Base-by-base conservation (phyloP, 495 filamentous ascomycete species). In the Penicillium soppii region DNA sequence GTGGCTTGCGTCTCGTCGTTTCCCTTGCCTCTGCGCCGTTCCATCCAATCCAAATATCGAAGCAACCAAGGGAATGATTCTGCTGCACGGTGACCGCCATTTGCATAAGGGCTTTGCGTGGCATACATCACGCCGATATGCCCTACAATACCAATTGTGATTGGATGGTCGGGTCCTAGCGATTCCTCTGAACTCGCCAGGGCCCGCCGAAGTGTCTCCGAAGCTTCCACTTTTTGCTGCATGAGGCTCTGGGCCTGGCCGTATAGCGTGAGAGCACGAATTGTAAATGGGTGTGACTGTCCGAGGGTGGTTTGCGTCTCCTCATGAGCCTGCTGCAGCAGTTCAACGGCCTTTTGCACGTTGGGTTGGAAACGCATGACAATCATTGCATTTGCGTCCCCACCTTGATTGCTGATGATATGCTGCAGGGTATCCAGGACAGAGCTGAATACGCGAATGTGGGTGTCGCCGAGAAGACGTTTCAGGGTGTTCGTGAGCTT, bases 121-220 rank as follows among this genome's bases (percentile, higher is more conserved):
- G 58, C 58, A 43, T 69, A 72, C 63, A 72, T 69, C 0, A 69
- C 39, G 1, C 66, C 69, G 29, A 72, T 65, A 23, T 56, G 53
- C 7, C 56, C 59, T 13, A 73, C 64, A 10, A 68, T 62, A 4
- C 54, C 57, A 46, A 69, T 56, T 1, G 66, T 67, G 19, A 66
- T 48, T 1, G 64, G 55, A 23, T 69, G 62, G 1, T 69, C 64
- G 2, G 61, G 51, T 0, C 70, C 70, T 0, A 71, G 41, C 0
- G 49, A 36, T 40, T 73, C 68, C 21, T 73, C 70, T 2, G 63
- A 59, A 8, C 52, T 62, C n/a, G 68, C 53, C 1, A 73, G 61
- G 6, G 64, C 70, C 6, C 68, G 68, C 0, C 70, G 68, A 7
- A 71, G 50, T 1, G 65, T 67, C 43, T 73, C 70, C 1, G 65